phyloP scores from a whole-genome alignment of 2,329 filamentous ascomycete species.

The Biscogniauxia marginata region DNA sequence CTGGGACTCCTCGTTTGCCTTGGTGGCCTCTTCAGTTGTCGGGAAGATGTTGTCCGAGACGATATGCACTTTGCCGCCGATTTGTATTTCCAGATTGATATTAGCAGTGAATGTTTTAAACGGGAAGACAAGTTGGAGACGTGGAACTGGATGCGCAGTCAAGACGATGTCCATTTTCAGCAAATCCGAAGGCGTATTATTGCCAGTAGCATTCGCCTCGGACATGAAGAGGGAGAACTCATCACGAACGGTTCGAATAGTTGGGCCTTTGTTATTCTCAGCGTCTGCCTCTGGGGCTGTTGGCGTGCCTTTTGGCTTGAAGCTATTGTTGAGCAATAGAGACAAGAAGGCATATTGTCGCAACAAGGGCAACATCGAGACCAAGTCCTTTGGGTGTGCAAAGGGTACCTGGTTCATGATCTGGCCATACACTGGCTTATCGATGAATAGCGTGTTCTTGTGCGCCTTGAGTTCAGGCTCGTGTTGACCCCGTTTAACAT shows the following conservation, averaged over 20 bases:
- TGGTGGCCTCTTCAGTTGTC: conserved; percentile 13
- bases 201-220: conserved; percentile 1
- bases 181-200: not conserved
- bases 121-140: conserved; percentile 54
- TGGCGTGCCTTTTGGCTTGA: conserved; percentile 39
- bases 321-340: conserved; percentile 61
- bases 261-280: conserved; percentile 19
- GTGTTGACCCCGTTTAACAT: conserved; percentile 25
- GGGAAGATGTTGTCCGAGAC: conserved; percentile 55
- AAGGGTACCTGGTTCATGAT: conserved; percentile 69
- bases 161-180: conserved; percentile 50
- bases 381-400: conserved; percentile 72
- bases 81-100: conserved; percentile 57
- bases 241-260: conserved; percentile 17
- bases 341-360: conserved; percentile 74
- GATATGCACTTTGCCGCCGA: conserved; percentile 59
- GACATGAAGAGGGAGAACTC: conserved; percentile 24
- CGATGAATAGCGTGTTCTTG: conserved; percentile 64
- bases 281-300: conserved; percentile 19
- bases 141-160: conserved; percentile 48
- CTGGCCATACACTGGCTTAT: conserved; percentile 71
- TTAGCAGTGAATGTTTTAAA: conserved; percentile 48
- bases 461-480: conserved; percentile 39
- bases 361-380: conserved; percentile 70
- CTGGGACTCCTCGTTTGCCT: conserved; percentile 20